Conservation (phyloP, 805 yeast genomes). For the Metschnikowia sp. region DNA sequence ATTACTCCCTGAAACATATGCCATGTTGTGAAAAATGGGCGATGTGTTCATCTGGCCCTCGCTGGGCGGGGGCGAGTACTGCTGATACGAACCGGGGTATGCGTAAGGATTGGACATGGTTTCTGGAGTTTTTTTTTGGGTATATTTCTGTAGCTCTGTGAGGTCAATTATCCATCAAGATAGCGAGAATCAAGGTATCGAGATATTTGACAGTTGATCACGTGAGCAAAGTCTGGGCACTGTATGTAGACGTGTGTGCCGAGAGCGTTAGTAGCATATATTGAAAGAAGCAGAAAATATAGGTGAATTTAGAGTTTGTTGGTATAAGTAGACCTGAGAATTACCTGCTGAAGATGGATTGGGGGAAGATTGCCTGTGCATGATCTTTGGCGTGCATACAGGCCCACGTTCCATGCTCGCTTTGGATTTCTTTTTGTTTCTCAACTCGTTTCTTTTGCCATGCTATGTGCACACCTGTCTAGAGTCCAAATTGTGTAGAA, state of each 20-base stretch:
- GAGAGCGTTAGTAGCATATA: neutral
- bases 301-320: neutral
- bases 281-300: neutral
- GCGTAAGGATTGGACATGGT: slow-evolving; percentile 36
- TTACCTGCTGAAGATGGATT: neutral
- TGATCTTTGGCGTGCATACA: slow-evolving; percentile 4
- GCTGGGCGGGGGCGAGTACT: slow-evolving; percentile 29
- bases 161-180: neutral
- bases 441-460: neutral
- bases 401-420: neutral
- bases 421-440: too few relatives aligned
- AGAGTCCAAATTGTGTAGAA: too few relatives aligned
- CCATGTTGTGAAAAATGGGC: slow-evolving; percentile 29
- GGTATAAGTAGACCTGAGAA: neutral
- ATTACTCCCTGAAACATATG: slow-evolving; percentile 17
- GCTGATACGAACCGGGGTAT: slow-evolving; percentile 27
- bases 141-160: neutral
- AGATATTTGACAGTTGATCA: neutral
- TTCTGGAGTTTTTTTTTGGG: neutral
- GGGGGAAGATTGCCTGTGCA: slow-evolving; percentile 9
- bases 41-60: slow-evolving; percentile 24
- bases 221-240: too few relatives aligned
- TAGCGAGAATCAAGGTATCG: neutral
- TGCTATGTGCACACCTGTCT: too few relatives aligned
- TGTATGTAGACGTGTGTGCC: neutral